Evolutionary conservation across 805 yeast species (phyloP), one percentile per base, ranked within the genome.

Genomic region (Wickerhamiella azymoides): DNA sequence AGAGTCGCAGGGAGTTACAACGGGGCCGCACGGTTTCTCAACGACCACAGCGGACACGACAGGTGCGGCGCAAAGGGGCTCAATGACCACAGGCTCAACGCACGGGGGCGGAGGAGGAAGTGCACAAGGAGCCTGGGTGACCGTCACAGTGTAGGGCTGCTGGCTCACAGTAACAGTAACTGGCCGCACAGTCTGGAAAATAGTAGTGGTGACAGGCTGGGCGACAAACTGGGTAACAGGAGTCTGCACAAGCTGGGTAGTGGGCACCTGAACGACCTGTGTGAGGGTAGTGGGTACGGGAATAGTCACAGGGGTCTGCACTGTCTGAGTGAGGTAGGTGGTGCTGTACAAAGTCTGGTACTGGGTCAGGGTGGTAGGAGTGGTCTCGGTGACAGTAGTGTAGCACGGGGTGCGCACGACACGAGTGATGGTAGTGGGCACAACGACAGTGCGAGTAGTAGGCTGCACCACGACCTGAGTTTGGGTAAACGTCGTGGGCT

Each of bases 101-200:
- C 13, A 13, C 13, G 13, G 43, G 43, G 40, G 40, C 18, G 32
- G 28, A 38, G 30, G 27, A 27, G 43, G 43, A 40, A 25, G 38
- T 19, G 43, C 27, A 14, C 37, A 14, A 24, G 38, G 37, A 39
- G 42, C 10, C 30, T 32, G 28, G 13, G 39, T 30, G 7, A 21
- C 18, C 4, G 17, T 21, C 10, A 41, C 21, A 5, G 44, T 41
- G 16, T n/a, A n/a, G 5, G 44, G 38, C 14, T 30, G 24, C 26
- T 32, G 36, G 44, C 44, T 41, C 33, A 30, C 16, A 11, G 33
- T 30, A 5, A 30, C 33, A n/a, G 33, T 30, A 16, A 13, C 11
- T 3, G 33, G 33, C 33, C 13, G 33, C 14, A 30, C 33, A 10
- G 14, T 13, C 16, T 30, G 33, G 16, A 13, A 30, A n/a, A 30